phyloP scores from a whole-genome alignment of 805 yeast genomes.

The Yueomyces sp. region DNA sequence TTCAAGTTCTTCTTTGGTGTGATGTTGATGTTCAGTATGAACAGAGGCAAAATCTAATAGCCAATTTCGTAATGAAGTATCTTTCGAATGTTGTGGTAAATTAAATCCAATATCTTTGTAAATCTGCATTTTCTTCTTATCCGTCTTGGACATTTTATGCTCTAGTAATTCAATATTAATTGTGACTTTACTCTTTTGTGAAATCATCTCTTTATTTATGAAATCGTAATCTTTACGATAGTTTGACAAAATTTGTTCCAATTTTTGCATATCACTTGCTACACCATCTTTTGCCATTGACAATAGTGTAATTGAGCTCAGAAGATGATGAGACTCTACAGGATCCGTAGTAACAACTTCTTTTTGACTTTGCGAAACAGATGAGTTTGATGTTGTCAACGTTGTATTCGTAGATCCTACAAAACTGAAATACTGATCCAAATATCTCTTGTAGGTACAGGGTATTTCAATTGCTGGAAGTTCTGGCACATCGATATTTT shows the following conservation, averaged over 20 bases:
- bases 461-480: not conserved
- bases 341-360: not conserved
- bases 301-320: constrained; percentile 6
- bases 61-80: constrained; percentile 2
- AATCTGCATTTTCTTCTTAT: constrained; percentile 6
- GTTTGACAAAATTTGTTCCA: constrained; percentile 11
- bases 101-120: constrained; percentile 9
- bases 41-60: constrained; percentile 5
- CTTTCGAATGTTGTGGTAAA: constrained; percentile 1
- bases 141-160: constrained; percentile 6
- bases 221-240: constrained; percentile 15
- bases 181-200: constrained; percentile 6
- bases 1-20: constrained; percentile 1
- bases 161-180: constrained; percentile 5
- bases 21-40: not conserved
- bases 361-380: not conserved
- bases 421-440: constrained; percentile 15
- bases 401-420: constrained; percentile 15
- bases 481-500: not conserved
- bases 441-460: constrained; percentile 6
- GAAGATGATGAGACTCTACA: not conserved
- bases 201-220: constrained; percentile 11
- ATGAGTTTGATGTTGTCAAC: constrained; percentile 1
- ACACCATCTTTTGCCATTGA: constrained; percentile 3
- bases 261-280: constrained; percentile 8